Evolutionary conservation across 1,284 basidiomycete species (phyloP).

Genomic region (Pterula multifida): DNA sequence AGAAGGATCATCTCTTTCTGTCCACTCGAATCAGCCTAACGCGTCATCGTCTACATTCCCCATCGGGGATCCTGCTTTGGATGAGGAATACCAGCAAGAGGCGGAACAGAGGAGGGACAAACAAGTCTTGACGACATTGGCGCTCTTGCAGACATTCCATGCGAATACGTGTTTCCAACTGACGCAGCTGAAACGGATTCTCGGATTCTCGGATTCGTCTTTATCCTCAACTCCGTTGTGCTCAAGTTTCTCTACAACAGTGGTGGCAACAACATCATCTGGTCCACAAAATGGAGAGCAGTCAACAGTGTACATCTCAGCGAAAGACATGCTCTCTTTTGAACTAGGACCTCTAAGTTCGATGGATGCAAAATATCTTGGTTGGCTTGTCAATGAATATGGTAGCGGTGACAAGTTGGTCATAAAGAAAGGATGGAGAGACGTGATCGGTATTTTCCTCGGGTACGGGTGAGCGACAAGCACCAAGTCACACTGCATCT

Average conservation of each 20-base stretch:
- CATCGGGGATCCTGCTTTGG: conserved; percentile 11
- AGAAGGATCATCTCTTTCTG: conserved; percentile 19
- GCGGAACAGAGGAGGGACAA: conserved; percentile 22
- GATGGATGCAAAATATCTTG: conserved; percentile 55
- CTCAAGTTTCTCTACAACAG: conserved; percentile 1
- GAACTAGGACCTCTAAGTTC: conserved; percentile 62
- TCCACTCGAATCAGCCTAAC: conserved; percentile 13
- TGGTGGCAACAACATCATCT: background rate
- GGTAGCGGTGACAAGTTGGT: conserved; percentile 30
- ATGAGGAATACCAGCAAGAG: conserved; percentile 12
- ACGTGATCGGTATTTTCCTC: conserved; percentile 32
- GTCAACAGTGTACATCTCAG: conserved; percentile 24
- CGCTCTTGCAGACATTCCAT: conserved; percentile 62
- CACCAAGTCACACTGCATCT: too few relatives aligned
- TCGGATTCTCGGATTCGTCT: conserved; percentile 20
- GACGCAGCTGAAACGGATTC: conserved; percentile 38
- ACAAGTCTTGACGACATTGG: conserved; percentile 49
- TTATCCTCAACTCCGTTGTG: conserved; percentile 10
- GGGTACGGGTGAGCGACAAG: conserved; percentile 21
- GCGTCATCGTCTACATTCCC: conserved; percentile 8
- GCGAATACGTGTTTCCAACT: conserved; percentile 56
- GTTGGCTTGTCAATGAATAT: conserved; percentile 63
- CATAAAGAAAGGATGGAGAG: conserved; percentile 37
- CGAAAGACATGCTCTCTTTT: conserved; percentile 53
- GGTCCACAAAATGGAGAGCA: background rate